These are phyloP conservation scores for Cercospora janseana DNA, from an alignment of 2,329 filamentous ascomycete species.

Conservation along the genomic window DNA sequence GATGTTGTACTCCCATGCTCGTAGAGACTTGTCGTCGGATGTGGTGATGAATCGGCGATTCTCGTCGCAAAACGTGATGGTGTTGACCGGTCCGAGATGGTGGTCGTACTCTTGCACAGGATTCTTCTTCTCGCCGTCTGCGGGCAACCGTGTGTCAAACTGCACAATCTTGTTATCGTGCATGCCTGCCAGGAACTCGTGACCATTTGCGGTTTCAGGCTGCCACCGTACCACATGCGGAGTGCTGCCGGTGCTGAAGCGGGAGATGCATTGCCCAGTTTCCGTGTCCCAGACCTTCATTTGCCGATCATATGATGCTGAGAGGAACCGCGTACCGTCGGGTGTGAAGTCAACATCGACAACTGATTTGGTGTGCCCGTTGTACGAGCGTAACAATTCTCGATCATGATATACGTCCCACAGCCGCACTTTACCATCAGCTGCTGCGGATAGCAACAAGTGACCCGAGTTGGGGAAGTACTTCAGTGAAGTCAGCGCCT, in stretches of 20 bases:
- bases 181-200: conserved; percentile 95
- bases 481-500: conserved; percentile 81
- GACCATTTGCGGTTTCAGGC: conserved; percentile 69
- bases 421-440: conserved; percentile 86
- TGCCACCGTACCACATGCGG: conserved; percentile 95
- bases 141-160: conserved; percentile 72
- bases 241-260: conserved; percentile 91
- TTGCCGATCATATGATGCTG: conserved; percentile 87
- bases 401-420: conserved; percentile 92
- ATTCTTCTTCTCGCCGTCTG: conserved; percentile 53
- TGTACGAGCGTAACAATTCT: conserved; percentile 86
- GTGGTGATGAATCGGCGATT: conserved; percentile 96
- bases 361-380: conserved; percentile 83
- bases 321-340: conserved; percentile 80
- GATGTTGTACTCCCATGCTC: conserved; percentile 98
- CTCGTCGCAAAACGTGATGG: conserved; percentile 92
- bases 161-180: conserved; percentile 99
- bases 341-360: conserved; percentile 87
- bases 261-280: conserved; percentile 80
- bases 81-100: conserved; percentile 96
- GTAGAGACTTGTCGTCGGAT: conserved; percentile 91
- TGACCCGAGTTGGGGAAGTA: conserved; percentile 90
- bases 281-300: conserved; percentile 99
- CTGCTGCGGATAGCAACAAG: conserved; percentile 81
- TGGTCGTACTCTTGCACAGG: conserved; percentile 97